Evolutionary conservation across 495 filamentous ascomycete genomes (phyloP), one percentile per base, ranked within the genome.

Genomic region (Aspergillus diversus): DNA sequence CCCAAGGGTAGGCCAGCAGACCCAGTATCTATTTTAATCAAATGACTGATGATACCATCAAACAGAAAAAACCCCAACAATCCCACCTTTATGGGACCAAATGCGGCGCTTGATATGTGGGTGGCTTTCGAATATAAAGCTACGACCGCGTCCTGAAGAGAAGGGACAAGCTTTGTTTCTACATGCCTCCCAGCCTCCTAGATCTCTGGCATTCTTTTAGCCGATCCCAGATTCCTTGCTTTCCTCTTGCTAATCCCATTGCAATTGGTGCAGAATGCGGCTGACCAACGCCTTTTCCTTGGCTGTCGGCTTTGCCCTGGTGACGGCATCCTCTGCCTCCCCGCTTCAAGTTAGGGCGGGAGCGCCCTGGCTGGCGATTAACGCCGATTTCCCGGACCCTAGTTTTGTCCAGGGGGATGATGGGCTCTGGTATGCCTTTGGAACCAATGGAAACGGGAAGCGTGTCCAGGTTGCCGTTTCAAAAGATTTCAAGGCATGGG

Each of bases 361-460:
- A n/a, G 73, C 69, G 11, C 42, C 74, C 31, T 68, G 63, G 56
- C 55, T 76, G 17, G 76, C 67, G 11, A 60, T 77, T 16, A 53
- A 76, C 37, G 65, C 71, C 32, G 63, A 77, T 55, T 78, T 79
- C 58, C 71, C 75, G 5, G 77, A 80, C 52, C 77, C 77, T 3
- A 70, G 68, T 34, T 78, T 78, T 57, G 57, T 79, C 17, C 58
- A 70, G 48, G 66, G 65, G 1, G 53, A 63, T 9, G 73, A 76
- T 59, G 71, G 70, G 7, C 66, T 61, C 31, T 77, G 75, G 75
- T 79, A 77, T 61, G 76, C 74, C n/a, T 79, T 75, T 60, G 75
- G 69, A n/a, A 78, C 74, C 6, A 77, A 75, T 15, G 66, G 70
- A 5, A 76, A 74, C 50, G 74, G 68, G 48, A 69, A 73, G 21